Evolutionary conservation across 495 filamentous ascomycete genomes (phyloP).

Genomic region (Amniculicola lignicola): DNA sequence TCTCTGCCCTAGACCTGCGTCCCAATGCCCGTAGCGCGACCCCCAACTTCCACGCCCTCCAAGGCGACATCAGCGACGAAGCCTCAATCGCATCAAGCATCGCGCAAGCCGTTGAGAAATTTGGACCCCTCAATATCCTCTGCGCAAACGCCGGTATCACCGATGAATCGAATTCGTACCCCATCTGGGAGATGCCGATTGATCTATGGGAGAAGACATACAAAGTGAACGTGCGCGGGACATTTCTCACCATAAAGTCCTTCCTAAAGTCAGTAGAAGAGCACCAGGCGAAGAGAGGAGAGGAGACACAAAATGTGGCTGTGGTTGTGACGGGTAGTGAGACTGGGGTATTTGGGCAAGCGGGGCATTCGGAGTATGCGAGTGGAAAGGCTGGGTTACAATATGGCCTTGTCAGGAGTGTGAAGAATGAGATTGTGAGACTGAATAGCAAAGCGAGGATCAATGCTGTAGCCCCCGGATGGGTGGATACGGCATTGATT

Average conservation of each 20-base stretch:
- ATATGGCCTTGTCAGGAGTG: constrained; percentile 52
- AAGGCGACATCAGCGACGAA: constrained; percentile 51
- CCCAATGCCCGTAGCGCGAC: constrained; percentile 35
- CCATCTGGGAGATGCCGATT: constrained; percentile 54
- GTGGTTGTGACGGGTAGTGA: constrained; percentile 50
- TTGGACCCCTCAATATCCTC: constrained; percentile 54
- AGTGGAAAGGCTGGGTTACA: constrained; percentile 53
- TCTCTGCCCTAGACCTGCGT: constrained; percentile 49
- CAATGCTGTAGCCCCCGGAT: constrained; percentile 54
- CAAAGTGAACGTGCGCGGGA: constrained; percentile 50
- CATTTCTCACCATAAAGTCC: constrained; percentile 58
- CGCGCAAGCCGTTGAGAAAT: constrained; percentile 44
- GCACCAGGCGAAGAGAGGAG: constrained; percentile 38
- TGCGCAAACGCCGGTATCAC: constrained; percentile 53
- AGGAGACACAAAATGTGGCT: constrained; percentile 50
- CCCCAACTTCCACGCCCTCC: constrained; percentile 39
- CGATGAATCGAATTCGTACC: constrained; percentile 45
- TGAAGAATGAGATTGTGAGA: constrained; percentile 56
- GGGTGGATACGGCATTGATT: constrained; percentile 50
- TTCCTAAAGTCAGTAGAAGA: constrained; percentile 48
- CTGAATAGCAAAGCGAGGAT: constrained; percentile 53
- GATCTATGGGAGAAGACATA: constrained; percentile 54
- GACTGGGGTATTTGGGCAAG: constrained; percentile 45
- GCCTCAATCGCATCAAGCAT: constrained; percentile 47
- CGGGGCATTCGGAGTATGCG: constrained; percentile 51